Conservation (phyloP, 2,329 filamentous ascomycete species). For the Elsinoe batatas region DNA sequence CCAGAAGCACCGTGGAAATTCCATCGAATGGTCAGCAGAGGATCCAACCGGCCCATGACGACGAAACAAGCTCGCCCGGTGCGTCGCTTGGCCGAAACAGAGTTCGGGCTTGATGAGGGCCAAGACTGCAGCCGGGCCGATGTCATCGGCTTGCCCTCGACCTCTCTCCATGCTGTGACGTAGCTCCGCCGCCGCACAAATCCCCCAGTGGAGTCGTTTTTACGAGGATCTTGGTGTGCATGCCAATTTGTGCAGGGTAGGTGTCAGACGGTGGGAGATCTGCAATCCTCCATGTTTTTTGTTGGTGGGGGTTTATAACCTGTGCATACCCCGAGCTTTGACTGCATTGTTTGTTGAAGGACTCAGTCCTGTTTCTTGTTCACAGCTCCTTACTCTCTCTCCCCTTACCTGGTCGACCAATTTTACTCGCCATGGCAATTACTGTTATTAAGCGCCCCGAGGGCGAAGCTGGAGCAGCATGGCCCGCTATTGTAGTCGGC, state of each 20-base stretch:
- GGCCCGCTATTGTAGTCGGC: conserved; percentile 32
- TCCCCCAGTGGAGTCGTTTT: background rate
- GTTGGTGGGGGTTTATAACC: background rate
- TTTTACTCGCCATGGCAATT: conserved; percentile 27
- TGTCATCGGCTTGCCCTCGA: background rate
- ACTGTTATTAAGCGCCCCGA: conserved; percentile 32
- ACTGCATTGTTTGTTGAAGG: background rate
- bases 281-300: background rate
- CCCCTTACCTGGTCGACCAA: background rate
- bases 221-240: conserved; percentile 5
- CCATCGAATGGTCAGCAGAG: background rate
- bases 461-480: conserved; percentile 32
- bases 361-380: background rate
- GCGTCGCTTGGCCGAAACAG: background rate
- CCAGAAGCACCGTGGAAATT: conserved; percentile 2
- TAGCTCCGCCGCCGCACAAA: background rate
- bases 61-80: background rate
- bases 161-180: background rate
- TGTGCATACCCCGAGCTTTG: background rate
- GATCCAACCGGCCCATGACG: background rate
- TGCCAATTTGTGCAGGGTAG: background rate
- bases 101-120: background rate
- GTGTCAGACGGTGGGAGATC: background rate
- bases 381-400: background rate
- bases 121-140: background rate